Base-by-base conservation (phyloP, 495 filamentous ascomycete species). In the Penicillium goetzii region DNA sequence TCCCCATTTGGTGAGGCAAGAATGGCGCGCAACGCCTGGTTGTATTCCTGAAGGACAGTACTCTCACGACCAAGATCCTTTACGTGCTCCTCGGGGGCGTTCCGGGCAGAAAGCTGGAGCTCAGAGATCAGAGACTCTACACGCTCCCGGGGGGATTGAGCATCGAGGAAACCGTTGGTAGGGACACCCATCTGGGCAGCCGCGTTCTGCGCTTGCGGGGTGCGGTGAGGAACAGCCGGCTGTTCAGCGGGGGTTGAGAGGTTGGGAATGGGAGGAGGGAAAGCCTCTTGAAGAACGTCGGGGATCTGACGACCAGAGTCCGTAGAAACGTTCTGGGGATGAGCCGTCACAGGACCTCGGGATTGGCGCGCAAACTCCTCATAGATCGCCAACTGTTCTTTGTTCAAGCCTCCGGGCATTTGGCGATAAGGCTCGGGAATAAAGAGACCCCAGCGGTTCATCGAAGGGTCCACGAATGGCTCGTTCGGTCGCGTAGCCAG, bases 301-400 rank as follows among this genome's bases (percentile, higher is more conserved):
- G 85, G 84, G 53, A 89, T 65, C 66, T 83, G 82, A 32, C 86
- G 83, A 32, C 85, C 81, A 70, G 81, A 82, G 60, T 90, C 87
- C 25, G 84, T 83, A 3, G 86, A 86, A 23, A 79, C 75, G 63
- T 75, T 86, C 60, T 81, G 83, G n/a, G 75, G 74, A 66, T 88
- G 87, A 60, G 74, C 79, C 8, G 84, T 60, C 51, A 57, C 66
- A 1, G 86, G 79, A 17, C 83, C 84, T 32, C 91, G 87, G 11
- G 89, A 85, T 70, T 94, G 91, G 47, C 92, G 84, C 6, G 90
- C 92, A 75, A 99, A 99, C 49, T 97, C 92, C 63, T 96, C 92
- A 66, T 98, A 99, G 47, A 99, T 94, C 15, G 90, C 90, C 80
- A 97, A 85, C 72, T 99, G 95, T 67, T 97, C 91, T 52, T 88